Conservation (phyloP, 345 rosid genomes). For the Draba incana region DNA sequence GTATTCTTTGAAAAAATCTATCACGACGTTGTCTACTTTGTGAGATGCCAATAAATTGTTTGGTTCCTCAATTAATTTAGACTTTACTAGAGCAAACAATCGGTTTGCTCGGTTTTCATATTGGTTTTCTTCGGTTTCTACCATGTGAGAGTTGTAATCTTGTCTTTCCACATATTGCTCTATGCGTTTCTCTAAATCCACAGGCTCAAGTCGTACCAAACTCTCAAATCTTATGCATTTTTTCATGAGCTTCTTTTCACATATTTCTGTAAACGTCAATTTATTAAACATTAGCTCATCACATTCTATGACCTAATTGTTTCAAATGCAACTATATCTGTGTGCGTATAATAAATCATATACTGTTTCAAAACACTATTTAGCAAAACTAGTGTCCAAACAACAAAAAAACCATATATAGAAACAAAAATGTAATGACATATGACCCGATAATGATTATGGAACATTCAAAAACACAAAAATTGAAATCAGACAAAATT, state of each 20-base stretch:
- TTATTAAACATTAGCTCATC: neutral
- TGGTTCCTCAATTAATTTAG: conserved; percentile 18
- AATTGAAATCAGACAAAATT: too few relatives aligned
- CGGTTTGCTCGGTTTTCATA: conserved; percentile 29
- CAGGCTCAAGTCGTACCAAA: conserved; percentile 56
- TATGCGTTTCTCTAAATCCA: conserved; percentile 63
- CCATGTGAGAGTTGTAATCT: neutral
- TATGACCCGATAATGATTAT: neutral
- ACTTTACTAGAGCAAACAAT: conserved; percentile 33
- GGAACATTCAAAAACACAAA: neutral
- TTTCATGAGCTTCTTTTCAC: conserved; percentile 41
- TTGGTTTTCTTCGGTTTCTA: conserved; percentile 21
- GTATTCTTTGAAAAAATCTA: conserved; percentile 54
- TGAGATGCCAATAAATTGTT: conserved; percentile 18
- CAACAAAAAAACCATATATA: neutral
- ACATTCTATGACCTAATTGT: neutral
- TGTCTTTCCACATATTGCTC: conserved; percentile 37
- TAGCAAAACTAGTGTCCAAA: too few relatives aligned
- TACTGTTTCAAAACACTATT: neutral
- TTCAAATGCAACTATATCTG: neutral
- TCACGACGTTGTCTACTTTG: conserved; percentile 41
- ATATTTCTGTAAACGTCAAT: conserved; percentile 37
- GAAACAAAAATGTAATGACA: neutral
- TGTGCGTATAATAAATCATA: neutral
- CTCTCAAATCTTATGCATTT: conserved; percentile 46